Base-by-base conservation (phyloP, 2,329 filamentous ascomycete genomes). In the Fusarium praegraminearum region DNA sequence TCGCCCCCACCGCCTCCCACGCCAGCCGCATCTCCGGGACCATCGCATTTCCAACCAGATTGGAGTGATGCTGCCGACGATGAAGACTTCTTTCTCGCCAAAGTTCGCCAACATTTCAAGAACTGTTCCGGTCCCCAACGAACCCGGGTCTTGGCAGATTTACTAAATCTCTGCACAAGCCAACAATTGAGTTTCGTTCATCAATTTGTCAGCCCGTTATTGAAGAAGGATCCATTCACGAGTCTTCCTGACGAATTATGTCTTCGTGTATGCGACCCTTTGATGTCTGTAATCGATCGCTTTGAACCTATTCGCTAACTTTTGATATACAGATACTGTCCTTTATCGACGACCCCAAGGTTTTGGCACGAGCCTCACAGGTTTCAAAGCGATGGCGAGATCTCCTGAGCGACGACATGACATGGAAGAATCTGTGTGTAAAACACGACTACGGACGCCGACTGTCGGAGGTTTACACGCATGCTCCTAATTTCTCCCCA, bases 161-260 rank as follows among this genome's bases (percentile, higher is more conserved):
- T 99, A 60, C 84, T 99, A 70, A 97, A 97, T 76, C 87, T 97
- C 73, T 99, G 96, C 83, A 97, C 97, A 73, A 98, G 93, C 75
- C 94, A 97, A 76, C 92, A 97, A 79, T 85, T 99, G 71, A 97
- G 94, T 80, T 98, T 98, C 78, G 94, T 99, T 22, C 93, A 97
- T 73, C 93, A 97, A 78, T 97, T 97, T 80, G 95, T 99, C 73
- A 95, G 93, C 78, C 96, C 96, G 30, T 83, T 97, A 67, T 82
- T 99, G 69, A 98, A 98, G 81, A 97, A 98, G 79, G 96, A 99
- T 78, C 96, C 96, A 0, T 98, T 99, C 76, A 93, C 91, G 52
- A 92, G 91, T 61, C 86, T 99, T 56, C 96, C 96, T 1, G 94
- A 97, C 76, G 96, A 99, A 81, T 83, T 99, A 44, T 98, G 95